Conservation (phyloP, 2,329 filamentous ascomycete genomes). For the Diaporthe citri region DNA sequence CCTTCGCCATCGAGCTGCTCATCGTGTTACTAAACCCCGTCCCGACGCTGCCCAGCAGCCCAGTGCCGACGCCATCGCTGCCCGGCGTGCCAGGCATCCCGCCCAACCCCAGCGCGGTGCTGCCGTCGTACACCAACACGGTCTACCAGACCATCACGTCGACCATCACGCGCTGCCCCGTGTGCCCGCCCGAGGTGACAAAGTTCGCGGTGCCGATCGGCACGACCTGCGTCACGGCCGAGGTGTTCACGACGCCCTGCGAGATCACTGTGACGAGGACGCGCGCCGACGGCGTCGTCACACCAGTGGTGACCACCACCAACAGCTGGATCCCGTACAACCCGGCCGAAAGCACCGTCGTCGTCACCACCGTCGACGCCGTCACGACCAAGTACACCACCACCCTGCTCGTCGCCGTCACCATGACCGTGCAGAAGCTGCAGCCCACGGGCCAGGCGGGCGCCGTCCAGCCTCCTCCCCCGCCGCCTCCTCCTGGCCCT, state of each 20-base stretch:
- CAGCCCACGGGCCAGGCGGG: neutral
- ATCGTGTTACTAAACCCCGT: neutral
- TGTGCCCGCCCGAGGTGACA: slow-evolving; percentile 26
- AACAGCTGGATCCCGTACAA: slow-evolving; percentile 27
- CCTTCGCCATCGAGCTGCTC: slow-evolving; percentile 12
- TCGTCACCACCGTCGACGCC: neutral
- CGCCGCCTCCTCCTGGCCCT: neutral
- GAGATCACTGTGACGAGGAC: neutral
- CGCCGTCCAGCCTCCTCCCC: neutral
- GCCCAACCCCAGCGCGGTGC: neutral
- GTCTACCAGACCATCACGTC: slow-evolving; percentile 35
- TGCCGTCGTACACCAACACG: slow-evolving; percentile 32
- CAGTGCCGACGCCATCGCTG: neutral
- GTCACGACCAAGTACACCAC: neutral
- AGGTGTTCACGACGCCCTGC: slow-evolving; percentile 31
- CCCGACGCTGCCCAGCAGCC: neutral
- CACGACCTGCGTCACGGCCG: slow-evolving; percentile 31
- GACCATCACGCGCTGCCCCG: slow-evolving; percentile 29
- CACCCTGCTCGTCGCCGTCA: slow-evolving; percentile 24
- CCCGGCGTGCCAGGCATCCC: neutral
- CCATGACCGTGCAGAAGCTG: neutral
- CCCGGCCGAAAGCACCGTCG: slow-evolving; percentile 33
- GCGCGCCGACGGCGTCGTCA: neutral
- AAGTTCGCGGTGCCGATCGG: neutral
- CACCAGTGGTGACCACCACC: slow-evolving; percentile 2